These are phyloP conservation scores for Nicotiana benthamiana DNA, from an alignment of 257 asterid genomes.

Conservation along the genomic window DNA sequence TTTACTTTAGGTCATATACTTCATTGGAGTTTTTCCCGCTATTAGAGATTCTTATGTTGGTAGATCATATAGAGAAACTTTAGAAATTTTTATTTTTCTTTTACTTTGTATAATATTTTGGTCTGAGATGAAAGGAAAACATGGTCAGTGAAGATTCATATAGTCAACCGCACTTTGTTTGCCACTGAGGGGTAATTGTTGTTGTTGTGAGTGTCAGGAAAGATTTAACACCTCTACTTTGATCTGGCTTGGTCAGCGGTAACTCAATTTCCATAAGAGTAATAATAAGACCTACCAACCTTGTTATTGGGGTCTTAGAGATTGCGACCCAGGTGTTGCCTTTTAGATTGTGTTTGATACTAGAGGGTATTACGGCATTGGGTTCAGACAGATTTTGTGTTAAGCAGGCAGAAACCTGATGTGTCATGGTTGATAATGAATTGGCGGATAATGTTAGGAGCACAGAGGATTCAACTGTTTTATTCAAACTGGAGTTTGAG, in stretches of 20 bases:
- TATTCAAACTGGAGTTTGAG: not conserved
- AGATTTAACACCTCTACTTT: not conserved
- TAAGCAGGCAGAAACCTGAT: not conserved
- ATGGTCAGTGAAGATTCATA: too few relatives aligned
- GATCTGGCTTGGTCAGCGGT: not conserved
- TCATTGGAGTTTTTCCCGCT: too few relatives aligned
- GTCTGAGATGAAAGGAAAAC: too few relatives aligned
- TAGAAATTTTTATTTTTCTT: too few relatives aligned
- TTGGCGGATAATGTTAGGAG: not conserved
- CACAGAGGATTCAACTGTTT: not conserved
- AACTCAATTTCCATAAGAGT: not conserved
- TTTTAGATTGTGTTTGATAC: not conserved
- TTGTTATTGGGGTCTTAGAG: not conserved
- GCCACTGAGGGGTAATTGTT: too few relatives aligned
- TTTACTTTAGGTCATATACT: too few relatives aligned
- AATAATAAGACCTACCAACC: not conserved
- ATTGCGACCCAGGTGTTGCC: not conserved
- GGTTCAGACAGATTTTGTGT: not conserved
- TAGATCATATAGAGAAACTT: too few relatives aligned
- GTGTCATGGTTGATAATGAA: not conserved
- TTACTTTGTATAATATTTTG: too few relatives aligned
- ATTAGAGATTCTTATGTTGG: too few relatives aligned
- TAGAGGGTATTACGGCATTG: not conserved
- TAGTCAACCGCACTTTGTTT: too few relatives aligned
- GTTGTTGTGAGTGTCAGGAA: not conserved